Base-by-base conservation (phyloP, 768 basidiomycete species). In the Boletus speciosus region DNA sequence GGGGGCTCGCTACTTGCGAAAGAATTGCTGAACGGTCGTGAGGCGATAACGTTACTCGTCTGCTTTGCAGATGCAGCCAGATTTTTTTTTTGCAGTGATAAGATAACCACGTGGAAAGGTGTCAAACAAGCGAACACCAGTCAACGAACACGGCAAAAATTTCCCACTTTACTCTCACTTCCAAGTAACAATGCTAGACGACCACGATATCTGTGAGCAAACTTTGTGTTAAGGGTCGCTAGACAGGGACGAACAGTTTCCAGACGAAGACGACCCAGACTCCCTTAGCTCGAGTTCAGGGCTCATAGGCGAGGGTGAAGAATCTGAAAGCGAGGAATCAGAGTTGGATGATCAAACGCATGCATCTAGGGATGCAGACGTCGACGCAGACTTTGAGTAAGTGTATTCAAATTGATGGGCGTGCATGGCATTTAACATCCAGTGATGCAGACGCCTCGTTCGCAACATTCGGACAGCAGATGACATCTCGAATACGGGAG, bases 381-480 rank as follows among this genome's bases (percentile, higher is more conserved):
- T 66, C 4, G 63, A 64, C 34, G 64, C 54, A 9, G 64, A 65
- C 23, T 66, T 65, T 16, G 58, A 66, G 61, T 56, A 48, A 7
- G 63, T 48, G n/a, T 6, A 23, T 34, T 5, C 5, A 16, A 21
- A 19, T 11, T 32, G 15, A 5, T 35, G 27, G 23, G 21, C 4
- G 5, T 14, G 34, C 27, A 34, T 34, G 12, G 10, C 3, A 32
- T 16, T 19, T 19, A 25, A 6, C 47, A 19, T 37, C 25, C 27
- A 16, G 46, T 43, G 31, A 32, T 32, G 32, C 58, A 90, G 88
- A 55, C 86, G 85, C 32, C 79, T 92, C 25, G 81, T 90, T 5
- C 76, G 81, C 55, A 81, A 79, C 43, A 88, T 91, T 51, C 78
- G 84, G 31, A 68, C 76, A 1, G 74, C 77, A 23, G 47, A 37